Base-by-base conservation (phyloP, 352 stramenopile species). In the Phytophthora pistaciae region DNA sequence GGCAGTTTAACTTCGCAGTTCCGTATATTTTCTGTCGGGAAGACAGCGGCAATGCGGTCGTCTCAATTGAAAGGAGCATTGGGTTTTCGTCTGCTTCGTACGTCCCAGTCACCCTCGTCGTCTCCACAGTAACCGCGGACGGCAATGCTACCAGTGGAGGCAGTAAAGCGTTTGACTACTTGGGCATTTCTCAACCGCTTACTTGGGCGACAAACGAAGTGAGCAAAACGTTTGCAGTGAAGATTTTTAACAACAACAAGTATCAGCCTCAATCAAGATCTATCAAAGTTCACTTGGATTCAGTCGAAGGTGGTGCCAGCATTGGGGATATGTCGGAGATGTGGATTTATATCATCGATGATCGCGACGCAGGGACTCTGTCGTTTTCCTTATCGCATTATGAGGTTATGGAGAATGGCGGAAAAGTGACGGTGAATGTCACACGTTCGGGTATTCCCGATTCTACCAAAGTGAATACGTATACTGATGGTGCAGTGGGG, bases 271-370 rank as follows among this genome's bases (percentile, higher is more conserved):
- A 62, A 4, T 72, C 83, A 6, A 64, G 83, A 54, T 68, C 84
- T 2, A 77, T 94, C 52, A 86, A 88, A 66, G 75, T 94, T 29
- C 69, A 52, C 10, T 79, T 94, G 64, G 56, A 66, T 13, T 79
- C 61, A 1, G 86, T 91, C 9, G 74, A 74, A 48, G 86, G 86
- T 27, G 86, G 86, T 5, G 86, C 86, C 2, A 74, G 66, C 16
- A 92, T 92, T 50, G 83, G 82, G 16, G 1, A 67, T 4, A 64
- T 78, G 54, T 59, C 57, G 2, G 75, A 88, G 20, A 84, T 87
- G 55, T 89, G 79, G 83, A 78, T 94, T 13, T 92, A 91, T 52
- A 86, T 94, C 31, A 73, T 94, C 49, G 86, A 94, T 49, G 86
- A 94, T 64, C 84, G 86, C 33, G 86, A 94, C 61, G 84, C 84